Base-by-base conservation (phyloP, 192 early-diverging fungal species). In the Rhizophlyctis rosea region DNA sequence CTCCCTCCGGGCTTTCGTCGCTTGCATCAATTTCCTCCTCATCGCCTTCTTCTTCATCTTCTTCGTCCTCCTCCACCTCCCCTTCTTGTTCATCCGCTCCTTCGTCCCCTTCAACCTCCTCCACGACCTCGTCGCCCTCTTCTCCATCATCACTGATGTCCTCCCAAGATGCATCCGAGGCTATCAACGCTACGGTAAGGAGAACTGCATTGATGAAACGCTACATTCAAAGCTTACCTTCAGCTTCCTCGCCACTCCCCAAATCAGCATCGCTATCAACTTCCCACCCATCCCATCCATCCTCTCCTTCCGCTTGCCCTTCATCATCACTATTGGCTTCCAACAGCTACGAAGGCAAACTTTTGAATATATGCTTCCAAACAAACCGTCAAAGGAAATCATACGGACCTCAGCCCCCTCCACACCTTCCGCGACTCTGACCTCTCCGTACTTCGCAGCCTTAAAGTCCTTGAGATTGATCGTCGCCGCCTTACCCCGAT, bases 401-500 rank as follows among this genome's bases (percentile, higher is more conserved):
- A 48, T 50, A 31, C 65, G 29, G 47, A 79, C 74, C 65, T 98
- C 95, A 25, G 90, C 85, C 50, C 90, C 96, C 4, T 85, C 89
- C 24, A 99, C 74, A 32, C 86, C 85, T 16, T 86, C 82, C 16
- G 79, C 78, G 32, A 83, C 76, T 18, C 77, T 62, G 44, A 83
- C 72, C 59, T 88, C 85, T 68, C 92, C 97, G 77, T 87, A 99
- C 39, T 78, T 36, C 16, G 80, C 71, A 30, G 78, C 72, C 29
- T 81, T 77, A 50, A 78, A 81, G 35, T 85, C 75, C 56, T 81
- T 90, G 62, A 95, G 70, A 49, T 75, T 75, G 50, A 94, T 85
- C 3, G 88, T 80, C 7, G 88, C 95, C 4, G 75, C 79, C 71
- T 94, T 95, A 31, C 96, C 95, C 47, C 97, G 81, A 62, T 99